Evolutionary conservation across 1,284 basidiomycete species (phyloP).

Genomic region (Neonothopanus nambi): DNA sequence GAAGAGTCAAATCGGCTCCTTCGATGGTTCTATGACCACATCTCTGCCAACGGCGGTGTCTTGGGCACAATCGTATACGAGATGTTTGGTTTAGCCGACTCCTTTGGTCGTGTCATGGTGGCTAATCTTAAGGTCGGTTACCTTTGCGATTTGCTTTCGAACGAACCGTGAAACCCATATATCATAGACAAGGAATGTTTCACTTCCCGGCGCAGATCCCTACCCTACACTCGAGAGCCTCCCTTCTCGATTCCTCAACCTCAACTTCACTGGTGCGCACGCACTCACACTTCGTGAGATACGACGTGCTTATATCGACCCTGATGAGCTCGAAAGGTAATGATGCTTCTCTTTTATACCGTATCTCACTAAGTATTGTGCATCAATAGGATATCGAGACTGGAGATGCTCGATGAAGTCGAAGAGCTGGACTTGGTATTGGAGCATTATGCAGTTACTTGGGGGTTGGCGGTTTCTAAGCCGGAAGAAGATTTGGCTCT

Average conservation of each 20-base stretch:
- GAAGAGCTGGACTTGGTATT: conserved; percentile 91
- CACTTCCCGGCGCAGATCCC: conserved; percentile 70
- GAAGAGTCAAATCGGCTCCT: conserved; percentile 59
- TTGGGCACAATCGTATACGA: conserved; percentile 79
- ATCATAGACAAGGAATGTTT: conserved; percentile 73
- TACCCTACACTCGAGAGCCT: conserved; percentile 63
- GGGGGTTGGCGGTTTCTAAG: conserved; percentile 48
- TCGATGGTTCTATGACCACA: conserved; percentile 71
- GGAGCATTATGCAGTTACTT: conserved; percentile 85
- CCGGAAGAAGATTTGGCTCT: conserved; percentile 12
- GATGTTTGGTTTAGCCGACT: conserved; percentile 84
- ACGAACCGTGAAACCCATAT: neutral
- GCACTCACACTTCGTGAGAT: conserved; percentile 72
- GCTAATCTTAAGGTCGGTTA: conserved; percentile 72
- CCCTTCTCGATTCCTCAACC: conserved; percentile 59
- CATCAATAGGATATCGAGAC: conserved; percentile 58
- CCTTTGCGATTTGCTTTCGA: neutral
- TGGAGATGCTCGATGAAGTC: conserved; percentile 89
- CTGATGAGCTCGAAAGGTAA: conserved; percentile 65
- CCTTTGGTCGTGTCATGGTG: conserved; percentile 88
- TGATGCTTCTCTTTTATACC: conserved; percentile 18
- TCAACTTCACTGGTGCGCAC: conserved; percentile 54
- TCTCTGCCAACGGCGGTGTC: conserved; percentile 31
- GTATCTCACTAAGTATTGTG: conserved; percentile 1
- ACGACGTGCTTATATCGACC: conserved; percentile 52